Conservation (phyloP, 352 stramenopile genomes). For the Pythium rhizo-oryzae region DNA sequence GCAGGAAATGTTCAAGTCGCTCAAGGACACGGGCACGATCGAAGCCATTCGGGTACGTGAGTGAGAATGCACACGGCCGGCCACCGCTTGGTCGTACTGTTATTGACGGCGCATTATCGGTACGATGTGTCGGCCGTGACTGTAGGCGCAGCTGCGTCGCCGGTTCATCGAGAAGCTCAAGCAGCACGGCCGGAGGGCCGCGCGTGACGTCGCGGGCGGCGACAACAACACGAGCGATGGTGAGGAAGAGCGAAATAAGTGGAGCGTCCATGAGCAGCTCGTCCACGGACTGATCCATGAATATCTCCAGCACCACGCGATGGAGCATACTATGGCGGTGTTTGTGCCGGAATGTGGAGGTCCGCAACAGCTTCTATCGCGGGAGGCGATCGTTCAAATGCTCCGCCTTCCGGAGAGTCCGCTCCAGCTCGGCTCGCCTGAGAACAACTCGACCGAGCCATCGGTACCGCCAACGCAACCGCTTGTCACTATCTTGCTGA, state of each 20-base stretch:
- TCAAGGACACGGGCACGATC: slow-evolving; percentile 63
- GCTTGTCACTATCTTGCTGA: slow-evolving; percentile 36
- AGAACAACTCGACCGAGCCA: slow-evolving; percentile 1
- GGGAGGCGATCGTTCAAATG: slow-evolving; percentile 46
- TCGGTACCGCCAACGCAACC: slow-evolving; percentile 22
- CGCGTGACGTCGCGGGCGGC: slow-evolving; percentile 6
- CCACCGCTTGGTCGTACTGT: no score
- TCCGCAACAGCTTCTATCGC: slow-evolving; percentile 40
- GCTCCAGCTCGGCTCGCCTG: slow-evolving; percentile 22
- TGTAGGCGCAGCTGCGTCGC: slow-evolving; percentile 65
- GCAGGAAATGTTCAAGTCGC: slow-evolving; percentile 70
- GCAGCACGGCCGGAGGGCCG: slow-evolving; percentile 33
- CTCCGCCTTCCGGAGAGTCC: slow-evolving; percentile 21
- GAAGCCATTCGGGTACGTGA: slow-evolving; percentile 55
- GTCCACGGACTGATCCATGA: slow-evolving; percentile 61
- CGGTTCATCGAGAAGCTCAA: slow-evolving; percentile 76
- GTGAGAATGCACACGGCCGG: no score
- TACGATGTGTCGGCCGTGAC: no score
- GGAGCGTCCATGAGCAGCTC: slow-evolving; percentile 51
- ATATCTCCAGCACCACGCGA: slow-evolving; percentile 47
- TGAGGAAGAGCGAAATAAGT: slow-evolving; percentile 10
- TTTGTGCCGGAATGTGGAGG: slow-evolving; percentile 74
- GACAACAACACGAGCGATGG: slow-evolving; percentile 11
- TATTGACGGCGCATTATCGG: background rate
- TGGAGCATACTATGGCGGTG: slow-evolving; percentile 68